Conservation (phyloP, 164 flowering plant genomes). For the Chimonanthus praecox region DNA sequence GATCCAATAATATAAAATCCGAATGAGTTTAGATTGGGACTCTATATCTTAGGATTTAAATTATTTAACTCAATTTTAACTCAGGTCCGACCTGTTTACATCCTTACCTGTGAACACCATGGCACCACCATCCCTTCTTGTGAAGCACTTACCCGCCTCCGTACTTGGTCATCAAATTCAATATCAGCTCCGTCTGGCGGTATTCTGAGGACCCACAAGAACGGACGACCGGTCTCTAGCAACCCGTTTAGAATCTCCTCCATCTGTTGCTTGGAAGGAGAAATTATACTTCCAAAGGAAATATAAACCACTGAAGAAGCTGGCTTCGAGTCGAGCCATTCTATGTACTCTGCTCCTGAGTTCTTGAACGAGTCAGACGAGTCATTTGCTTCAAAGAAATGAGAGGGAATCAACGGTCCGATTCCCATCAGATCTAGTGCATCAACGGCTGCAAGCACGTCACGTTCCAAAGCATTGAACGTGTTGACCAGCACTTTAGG, state of each 20-base stretch:
- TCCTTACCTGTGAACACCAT: too few relatives aligned
- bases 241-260: slow-evolving; percentile 26
- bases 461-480: slow-evolving; percentile 42
- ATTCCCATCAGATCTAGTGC: slow-evolving; percentile 22
- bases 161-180: too few relatives aligned
- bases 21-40: too few relatives aligned
- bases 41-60: too few relatives aligned
- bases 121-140: too few relatives aligned
- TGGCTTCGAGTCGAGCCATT: slow-evolving; percentile 29
- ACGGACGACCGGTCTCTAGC: slow-evolving; percentile 16
- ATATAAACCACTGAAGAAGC: slow-evolving; percentile 38
- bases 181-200: too few relatives aligned
- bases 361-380: slow-evolving; percentile 17
- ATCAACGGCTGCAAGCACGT: slow-evolving; percentile 28
- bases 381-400: slow-evolving; percentile 26
- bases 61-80: too few relatives aligned
- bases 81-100: neutral
- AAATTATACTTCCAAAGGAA: slow-evolving; percentile 28
- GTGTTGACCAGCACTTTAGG: slow-evolving; percentile 40
- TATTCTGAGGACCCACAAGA: slow-evolving; percentile 34
- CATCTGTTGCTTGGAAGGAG: slow-evolving; percentile 15
- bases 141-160: too few relatives aligned
- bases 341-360: slow-evolving; percentile 4
- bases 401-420: slow-evolving; percentile 58
- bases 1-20: too few relatives aligned